These are phyloP conservation scores for Glycyrrhiza uralensis DNA, from an alignment of 306 rosid species.

Conservation along the genomic window DNA sequence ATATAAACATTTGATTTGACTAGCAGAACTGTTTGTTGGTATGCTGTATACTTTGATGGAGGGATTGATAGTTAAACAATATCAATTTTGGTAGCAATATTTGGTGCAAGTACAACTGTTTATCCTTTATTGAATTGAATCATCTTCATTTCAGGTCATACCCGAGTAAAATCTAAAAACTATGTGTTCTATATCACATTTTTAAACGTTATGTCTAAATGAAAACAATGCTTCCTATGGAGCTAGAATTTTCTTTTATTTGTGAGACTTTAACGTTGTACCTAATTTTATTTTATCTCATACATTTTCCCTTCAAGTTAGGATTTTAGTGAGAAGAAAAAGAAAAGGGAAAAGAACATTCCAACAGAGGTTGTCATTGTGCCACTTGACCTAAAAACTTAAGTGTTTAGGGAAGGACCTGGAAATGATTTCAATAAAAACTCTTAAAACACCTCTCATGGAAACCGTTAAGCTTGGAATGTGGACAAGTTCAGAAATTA, in stretches of 20 bases:
- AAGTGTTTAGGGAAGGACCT: neutral
- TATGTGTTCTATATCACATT: neutral
- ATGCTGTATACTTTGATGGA: neutral
- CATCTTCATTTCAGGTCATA: conserved; percentile 1
- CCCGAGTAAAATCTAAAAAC: neutral
- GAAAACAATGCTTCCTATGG: neutral
- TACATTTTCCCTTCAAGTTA: neutral
- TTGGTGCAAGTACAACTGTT: neutral
- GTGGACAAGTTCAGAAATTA: neutral
- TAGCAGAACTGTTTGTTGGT: neutral
- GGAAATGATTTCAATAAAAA: neutral
- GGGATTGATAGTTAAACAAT: neutral
- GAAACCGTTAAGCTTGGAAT: neutral
- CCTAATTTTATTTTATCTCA: neutral
- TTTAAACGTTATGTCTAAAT: neutral
- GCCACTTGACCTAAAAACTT: neutral
- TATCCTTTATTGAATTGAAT: conserved; percentile 1
- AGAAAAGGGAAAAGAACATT: neutral
- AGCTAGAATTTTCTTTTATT: neutral
- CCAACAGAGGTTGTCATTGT: neutral
- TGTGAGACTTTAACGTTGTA: neutral
- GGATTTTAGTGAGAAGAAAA: neutral
- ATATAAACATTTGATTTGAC: conserved; percentile 9
- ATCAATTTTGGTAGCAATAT: neutral
- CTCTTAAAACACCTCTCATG: neutral